These are phyloP conservation scores for Coleophoma cylindrospora DNA, from an alignment of 2,329 filamentous ascomycete genomes.

Conservation along the genomic window DNA sequence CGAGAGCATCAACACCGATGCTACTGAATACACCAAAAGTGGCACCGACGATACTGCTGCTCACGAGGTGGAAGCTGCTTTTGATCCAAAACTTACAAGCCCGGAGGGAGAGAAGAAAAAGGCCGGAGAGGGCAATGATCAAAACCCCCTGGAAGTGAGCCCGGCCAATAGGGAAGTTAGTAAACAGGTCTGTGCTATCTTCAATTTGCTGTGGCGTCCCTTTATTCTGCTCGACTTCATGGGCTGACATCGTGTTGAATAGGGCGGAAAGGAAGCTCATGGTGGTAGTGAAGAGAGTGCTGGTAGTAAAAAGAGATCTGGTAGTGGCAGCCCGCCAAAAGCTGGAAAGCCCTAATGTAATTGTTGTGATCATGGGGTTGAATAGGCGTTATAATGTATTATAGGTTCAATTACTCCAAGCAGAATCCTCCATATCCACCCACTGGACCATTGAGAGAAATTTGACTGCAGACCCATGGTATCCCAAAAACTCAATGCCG, in stretches of 20 bases:
- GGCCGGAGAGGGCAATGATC: constrained; percentile 30
- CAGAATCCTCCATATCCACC: background rate
- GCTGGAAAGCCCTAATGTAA: constrained; percentile 15
- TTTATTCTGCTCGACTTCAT: no score
- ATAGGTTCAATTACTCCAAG: background rate
- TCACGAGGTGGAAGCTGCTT: constrained; percentile 56
- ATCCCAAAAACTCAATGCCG: background rate
- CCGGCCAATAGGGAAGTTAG: constrained; percentile 56
- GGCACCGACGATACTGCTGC: constrained; percentile 56
- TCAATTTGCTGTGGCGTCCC: no score
- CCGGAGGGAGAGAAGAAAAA: constrained; percentile 54
- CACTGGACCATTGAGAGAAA: no score
- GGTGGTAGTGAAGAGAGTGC: constrained; percentile 32
- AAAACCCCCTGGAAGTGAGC: constrained; percentile 52
- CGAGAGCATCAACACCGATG: constrained; percentile 57
- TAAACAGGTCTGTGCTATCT: constrained; percentile 24
- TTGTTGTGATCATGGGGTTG: no score
- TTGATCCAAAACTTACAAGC: constrained; percentile 60
- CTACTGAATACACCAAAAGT: constrained; percentile 63
- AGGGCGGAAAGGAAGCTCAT: constrained; percentile 32
- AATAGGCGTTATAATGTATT: background rate
- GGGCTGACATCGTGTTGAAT: no score
- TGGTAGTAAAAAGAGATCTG: constrained; percentile 31
- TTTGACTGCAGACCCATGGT: background rate
- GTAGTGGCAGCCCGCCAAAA: constrained; percentile 30